Conservation (phyloP, 2,329 filamentous ascomycete genomes). For the Colletotrichum noveboracense region DNA sequence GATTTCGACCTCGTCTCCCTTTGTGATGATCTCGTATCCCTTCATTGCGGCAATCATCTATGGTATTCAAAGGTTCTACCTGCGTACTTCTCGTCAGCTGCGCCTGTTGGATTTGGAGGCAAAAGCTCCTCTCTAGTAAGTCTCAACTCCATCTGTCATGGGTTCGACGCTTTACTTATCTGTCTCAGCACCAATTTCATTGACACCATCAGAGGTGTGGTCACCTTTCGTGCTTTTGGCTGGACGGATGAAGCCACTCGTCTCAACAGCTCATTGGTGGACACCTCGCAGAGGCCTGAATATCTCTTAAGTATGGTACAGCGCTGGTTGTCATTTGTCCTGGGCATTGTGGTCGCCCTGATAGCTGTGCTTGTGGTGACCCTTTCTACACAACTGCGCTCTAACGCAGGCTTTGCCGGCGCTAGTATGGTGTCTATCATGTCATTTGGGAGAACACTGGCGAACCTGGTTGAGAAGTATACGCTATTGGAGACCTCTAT, state of each 20-base stretch:
- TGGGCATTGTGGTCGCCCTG: conserved; percentile 53
- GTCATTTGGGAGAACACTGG: conserved; percentile 34
- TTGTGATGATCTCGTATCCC: conserved; percentile 55
- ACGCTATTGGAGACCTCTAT: conserved; percentile 34
- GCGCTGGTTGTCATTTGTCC: conserved; percentile 58
- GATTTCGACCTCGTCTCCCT: conserved; percentile 46
- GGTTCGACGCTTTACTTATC: background rate
- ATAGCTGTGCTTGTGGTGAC: conserved; percentile 53
- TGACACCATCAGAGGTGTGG: conserved; percentile 58
- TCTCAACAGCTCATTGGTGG: conserved; percentile 51
- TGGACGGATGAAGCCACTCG: conserved; percentile 49
- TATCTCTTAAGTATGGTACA: conserved; percentile 64
- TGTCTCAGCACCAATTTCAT: conserved; percentile 51
- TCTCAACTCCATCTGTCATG: background rate
- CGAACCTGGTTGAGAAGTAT: conserved; percentile 34
- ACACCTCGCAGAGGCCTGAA: conserved; percentile 59
- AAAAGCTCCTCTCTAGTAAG: conserved; percentile 60
- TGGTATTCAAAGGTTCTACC: conserved; percentile 59
- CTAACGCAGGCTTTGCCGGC: conserved; percentile 40
- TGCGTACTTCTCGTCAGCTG: conserved; percentile 64
- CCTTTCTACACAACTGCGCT: conserved; percentile 48
- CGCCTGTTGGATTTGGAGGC: conserved; percentile 65
- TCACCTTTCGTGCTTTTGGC: conserved; percentile 61
- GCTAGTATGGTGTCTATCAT: conserved; percentile 43
- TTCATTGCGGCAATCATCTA: conserved; percentile 51